Conservation (phyloP, 2,329 filamentous ascomycete species). For the Cladosporium sp. region DNA sequence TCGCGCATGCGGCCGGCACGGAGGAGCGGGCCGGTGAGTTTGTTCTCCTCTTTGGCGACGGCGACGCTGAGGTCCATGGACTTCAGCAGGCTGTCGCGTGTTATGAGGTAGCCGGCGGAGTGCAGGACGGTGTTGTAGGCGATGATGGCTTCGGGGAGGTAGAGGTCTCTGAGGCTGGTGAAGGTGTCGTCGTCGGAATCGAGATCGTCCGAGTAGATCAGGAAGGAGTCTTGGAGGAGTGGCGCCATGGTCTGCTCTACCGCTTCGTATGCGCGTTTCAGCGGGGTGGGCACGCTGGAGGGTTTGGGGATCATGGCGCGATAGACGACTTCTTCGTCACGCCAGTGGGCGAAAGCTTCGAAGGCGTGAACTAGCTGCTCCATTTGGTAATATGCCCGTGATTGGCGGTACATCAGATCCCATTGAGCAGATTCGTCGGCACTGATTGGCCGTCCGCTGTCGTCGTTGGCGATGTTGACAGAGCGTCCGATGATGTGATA, state of each 20-base stretch:
- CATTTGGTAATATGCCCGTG: constrained; percentile 44
- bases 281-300: constrained; percentile 26
- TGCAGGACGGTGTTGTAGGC: constrained; percentile 81
- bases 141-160: constrained; percentile 82
- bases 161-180: constrained; percentile 67
- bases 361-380: constrained; percentile 46
- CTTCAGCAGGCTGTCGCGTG: constrained; percentile 74
- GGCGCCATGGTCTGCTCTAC: constrained; percentile 41
- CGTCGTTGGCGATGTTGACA: constrained; percentile 40
- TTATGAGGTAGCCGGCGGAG: constrained; percentile 71
- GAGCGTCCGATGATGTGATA: constrained; percentile 42
- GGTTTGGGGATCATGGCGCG: constrained; percentile 26
- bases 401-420: constrained; percentile 30
- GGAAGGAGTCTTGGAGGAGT: constrained; percentile 36
- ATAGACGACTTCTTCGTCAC: constrained; percentile 42
- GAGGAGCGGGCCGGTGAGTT: constrained; percentile 41
- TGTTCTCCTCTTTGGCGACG: constrained; percentile 55
- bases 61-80: constrained; percentile 81
- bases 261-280: constrained; percentile 43
- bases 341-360: constrained; percentile 45
- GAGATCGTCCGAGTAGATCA: constrained; percentile 26
- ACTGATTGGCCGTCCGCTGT: constrained; percentile 14
- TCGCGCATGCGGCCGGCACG: constrained; percentile 46
- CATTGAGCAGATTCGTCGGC: constrained; percentile 25
- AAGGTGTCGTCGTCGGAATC: constrained; percentile 46